Conservation (phyloP, 352 stramenopile genomes). For the Discostella stelligera region DNA sequence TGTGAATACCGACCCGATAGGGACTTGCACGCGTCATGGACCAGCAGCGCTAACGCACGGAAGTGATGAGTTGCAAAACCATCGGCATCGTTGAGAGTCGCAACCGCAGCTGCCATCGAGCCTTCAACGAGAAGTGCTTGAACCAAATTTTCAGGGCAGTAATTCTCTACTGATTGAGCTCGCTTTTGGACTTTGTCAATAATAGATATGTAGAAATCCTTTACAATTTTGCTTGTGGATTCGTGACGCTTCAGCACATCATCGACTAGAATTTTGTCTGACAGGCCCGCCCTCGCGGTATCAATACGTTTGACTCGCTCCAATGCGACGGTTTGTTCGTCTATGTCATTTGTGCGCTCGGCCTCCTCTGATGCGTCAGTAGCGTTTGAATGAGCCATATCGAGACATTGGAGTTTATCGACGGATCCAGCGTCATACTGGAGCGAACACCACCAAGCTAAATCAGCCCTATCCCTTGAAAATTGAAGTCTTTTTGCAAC, state of each 20-base stretch:
- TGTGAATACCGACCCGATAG: slow-evolving; percentile 77
- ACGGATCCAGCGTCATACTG: slow-evolving; percentile 57
- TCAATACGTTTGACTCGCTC: slow-evolving; percentile 67
- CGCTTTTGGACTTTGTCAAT: slow-evolving; percentile 49
- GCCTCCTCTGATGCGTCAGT: slow-evolving; percentile 73
- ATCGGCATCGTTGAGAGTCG: slow-evolving; percentile 54
- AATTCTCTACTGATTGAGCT: slow-evolving; percentile 29
- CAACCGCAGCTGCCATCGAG: slow-evolving; percentile 55
- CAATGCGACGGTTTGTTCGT: slow-evolving; percentile 52
- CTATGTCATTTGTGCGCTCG: slow-evolving; percentile 41
- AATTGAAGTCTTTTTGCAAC: slow-evolving; percentile 65
- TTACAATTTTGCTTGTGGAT: slow-evolving; percentile 26
- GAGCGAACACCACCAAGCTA: slow-evolving; percentile 77
- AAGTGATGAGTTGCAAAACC: slow-evolving; percentile 67
- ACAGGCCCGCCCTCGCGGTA: slow-evolving; percentile 61
- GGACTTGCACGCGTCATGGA: slow-evolving; percentile 66
- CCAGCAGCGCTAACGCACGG: slow-evolving; percentile 56
- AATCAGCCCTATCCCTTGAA: slow-evolving; percentile 56
- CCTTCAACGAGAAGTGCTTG: slow-evolving; percentile 65
- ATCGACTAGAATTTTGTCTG: slow-evolving; percentile 68
- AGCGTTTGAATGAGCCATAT: slow-evolving; percentile 65
- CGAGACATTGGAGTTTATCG: slow-evolving; percentile 67
- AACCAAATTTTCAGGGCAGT: slow-evolving; percentile 67
- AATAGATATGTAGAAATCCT: slow-evolving; percentile 50
- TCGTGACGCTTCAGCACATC: slow-evolving; percentile 38